Base-by-base conservation (phyloP, 202 grass and related monocot genomes). In the Setaria viridis region DNA sequence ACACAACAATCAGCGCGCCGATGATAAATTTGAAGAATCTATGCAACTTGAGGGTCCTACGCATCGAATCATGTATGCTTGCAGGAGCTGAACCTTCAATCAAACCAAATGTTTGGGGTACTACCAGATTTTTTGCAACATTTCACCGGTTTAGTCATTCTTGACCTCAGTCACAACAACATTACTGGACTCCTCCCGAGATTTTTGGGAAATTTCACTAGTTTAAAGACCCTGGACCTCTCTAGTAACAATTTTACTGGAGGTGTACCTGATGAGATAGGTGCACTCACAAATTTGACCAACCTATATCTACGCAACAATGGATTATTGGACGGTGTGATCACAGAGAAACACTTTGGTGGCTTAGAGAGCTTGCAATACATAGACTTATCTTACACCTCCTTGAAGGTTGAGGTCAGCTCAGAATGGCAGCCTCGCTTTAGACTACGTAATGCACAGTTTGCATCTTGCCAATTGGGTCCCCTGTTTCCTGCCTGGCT, bases 401-500 rank as follows among this genome's bases (percentile, higher is more conserved):
- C 11, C 5, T 33, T 89, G 32, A 30, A 4, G 7, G 54, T 92
- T 3, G 20, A 32, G 0, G 0, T 86, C 0, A 64, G 46, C 42
- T n/a, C 59, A 0, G 17, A 62, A 11, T 76, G 78, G 78, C 10
- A 53, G 11, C 81, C 82, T 39, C 67, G 67, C 50, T 90, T 88
- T 12, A 79, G 67, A 42, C 59, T 93, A 13, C 0, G 17, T 7
- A 7, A 20, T 2, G 56, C 2, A 58, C 0, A 21, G 9, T 62
- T 83, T 17, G 14, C n/a, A 4, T 62, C n/a, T 30, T 93, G 91
- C 49, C 1, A n/a, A 11, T 20, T 90, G 12, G 88, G 82, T 4
- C 91, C 91, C 9, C 0, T 0, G 2, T 85, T 93, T 47, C 91
- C 91, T 11, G 1, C 43, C 11, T 93, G 88, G 88, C 78, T 90